phyloP scores from a whole-genome alignment of 768 basidiomycete species.

The Leccinum pellstonianum region DNA sequence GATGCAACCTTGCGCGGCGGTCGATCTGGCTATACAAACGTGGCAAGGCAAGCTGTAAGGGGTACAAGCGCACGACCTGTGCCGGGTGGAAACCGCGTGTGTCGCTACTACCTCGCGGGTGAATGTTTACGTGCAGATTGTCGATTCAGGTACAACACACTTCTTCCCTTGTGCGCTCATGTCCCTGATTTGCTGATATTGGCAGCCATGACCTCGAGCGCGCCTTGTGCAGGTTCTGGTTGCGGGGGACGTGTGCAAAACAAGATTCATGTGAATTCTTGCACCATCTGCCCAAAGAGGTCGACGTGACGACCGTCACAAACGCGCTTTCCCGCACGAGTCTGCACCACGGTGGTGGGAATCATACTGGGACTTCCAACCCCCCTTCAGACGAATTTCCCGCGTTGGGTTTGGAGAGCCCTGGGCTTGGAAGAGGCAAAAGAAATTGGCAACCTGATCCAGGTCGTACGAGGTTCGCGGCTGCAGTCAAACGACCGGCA shows the following conservation, averaged over 20 bases:
- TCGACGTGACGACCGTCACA: slow-evolving; percentile 71
- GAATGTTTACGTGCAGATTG: slow-evolving; percentile 96
- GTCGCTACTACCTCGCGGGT: slow-evolving; percentile 94
- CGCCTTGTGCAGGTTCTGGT: slow-evolving; percentile 95
- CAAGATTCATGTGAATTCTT: slow-evolving; percentile 96
- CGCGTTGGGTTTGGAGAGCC: slow-evolving; percentile 50
- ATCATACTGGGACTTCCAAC: slow-evolving; percentile 35
- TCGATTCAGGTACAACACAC: slow-evolving; percentile 79
- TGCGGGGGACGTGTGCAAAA: slow-evolving; percentile 95
- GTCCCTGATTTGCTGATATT: slow-evolving; percentile 15
- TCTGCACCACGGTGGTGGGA: slow-evolving; percentile 43
- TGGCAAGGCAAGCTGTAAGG: slow-evolving; percentile 22
- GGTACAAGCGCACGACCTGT: slow-evolving; percentile 34
- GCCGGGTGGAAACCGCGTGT: slow-evolving; percentile 68
- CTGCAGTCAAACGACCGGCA: slow-evolving; percentile 76
- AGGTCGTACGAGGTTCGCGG: slow-evolving; percentile 83
- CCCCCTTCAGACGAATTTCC: slow-evolving; percentile 66
- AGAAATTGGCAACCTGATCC: slow-evolving; percentile 66
- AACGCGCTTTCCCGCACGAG: slow-evolving; percentile 66
- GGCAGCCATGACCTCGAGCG: slow-evolving; percentile 90
- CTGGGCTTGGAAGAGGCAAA: slow-evolving; percentile 38
- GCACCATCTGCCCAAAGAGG: slow-evolving; percentile 85
- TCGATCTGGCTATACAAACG: slow-evolving; percentile 36
- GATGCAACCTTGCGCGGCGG: slow-evolving; percentile 47
- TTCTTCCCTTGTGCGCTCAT: not conserved